phyloP scores from a whole-genome alignment of 2,329 filamentous ascomycete genomes.

The Cercospora berteroae region DNA sequence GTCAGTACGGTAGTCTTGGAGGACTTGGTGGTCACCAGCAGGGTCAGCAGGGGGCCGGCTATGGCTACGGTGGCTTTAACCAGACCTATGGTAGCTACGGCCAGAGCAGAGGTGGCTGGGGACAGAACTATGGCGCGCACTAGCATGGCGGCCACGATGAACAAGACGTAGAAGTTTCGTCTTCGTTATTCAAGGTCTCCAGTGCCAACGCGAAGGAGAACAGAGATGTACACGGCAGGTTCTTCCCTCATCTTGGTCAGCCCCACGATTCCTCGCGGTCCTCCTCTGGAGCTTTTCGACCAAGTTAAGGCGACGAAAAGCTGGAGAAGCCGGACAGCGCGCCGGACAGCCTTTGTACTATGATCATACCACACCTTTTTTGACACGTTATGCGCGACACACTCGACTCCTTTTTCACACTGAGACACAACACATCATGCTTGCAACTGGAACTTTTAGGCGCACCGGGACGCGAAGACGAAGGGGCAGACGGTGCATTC shows the following conservation, averaged over 20 bases:
- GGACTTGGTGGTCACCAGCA: slow-evolving; percentile 50
- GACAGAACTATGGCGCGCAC: slow-evolving; percentile 35
- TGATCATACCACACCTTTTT: slow-evolving; percentile 6
- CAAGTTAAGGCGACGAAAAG: background rate
- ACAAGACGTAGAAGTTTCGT: background rate
- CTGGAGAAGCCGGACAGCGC: background rate
- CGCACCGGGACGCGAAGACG: slow-evolving; percentile 8
- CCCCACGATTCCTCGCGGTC: background rate
- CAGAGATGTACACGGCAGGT: background rate
- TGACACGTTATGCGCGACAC: background rate
- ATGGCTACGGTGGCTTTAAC: slow-evolving; percentile 38
- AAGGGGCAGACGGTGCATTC: slow-evolving; percentile 6
- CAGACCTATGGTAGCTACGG: slow-evolving; percentile 37
- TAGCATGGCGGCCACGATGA: slow-evolving; percentile 19
- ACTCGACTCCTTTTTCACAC: slow-evolving; percentile 10
- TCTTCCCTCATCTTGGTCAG: background rate
- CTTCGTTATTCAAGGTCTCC: background rate
- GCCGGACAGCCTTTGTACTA: slow-evolving; percentile 4
- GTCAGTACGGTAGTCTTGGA: slow-evolving; percentile 54
- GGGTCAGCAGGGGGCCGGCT: slow-evolving; percentile 42
- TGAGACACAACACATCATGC: background rate
- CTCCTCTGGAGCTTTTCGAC: background rate
- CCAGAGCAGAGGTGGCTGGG: slow-evolving; percentile 36
- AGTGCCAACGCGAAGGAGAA: slow-evolving; percentile 1
- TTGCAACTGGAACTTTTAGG: slow-evolving; percentile 1